Evolutionary conservation across 225 moss, liverwort and hornwort species (phyloP), one percentile per base, ranked within the genome.

Genomic region (Antitrichia curtipendula): DNA sequence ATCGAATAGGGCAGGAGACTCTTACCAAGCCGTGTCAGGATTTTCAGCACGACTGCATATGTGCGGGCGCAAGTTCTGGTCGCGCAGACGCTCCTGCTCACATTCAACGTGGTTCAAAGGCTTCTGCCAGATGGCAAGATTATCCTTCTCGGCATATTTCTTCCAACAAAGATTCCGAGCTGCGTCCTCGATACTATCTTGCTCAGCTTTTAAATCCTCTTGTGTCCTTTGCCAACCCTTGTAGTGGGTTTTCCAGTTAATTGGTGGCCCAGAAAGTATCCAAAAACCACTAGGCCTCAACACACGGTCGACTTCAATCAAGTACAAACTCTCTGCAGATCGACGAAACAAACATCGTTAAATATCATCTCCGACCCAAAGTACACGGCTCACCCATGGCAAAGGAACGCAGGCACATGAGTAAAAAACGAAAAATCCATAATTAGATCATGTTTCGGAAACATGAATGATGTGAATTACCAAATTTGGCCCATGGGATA

Each of bases 81-180:
- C 90, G 40, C 86, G 87, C 90, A 89, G 93, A 69, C 91, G 93
- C 71, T 76, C 89, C 88, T 89, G 88, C 80, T 91, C 94, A 86
- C 97, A 98, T 88, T 96, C 88, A 21, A 81, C 84, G 83, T 98
- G 98, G 91, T 98, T 98, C 59, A 92, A 68, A 12, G 97, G 97
- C 87, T 98, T 98, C 83, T 94, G 95, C 98, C 98, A 98, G 83
- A 98, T 95, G 59, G 97, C 98, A 78, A 98, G 90, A 82, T 98
- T 95, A 88, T 97, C 97, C 80, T 92, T 96, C 91, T 98, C 98
- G 57, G 92, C 90, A 81, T 91, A 87, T 86, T 98, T 98, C 89
- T 65, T 93, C 97, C 98, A 98, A 72, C 98, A 98, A 76, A 98
- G 95, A 72, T 92, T 92, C 70, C 69, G 92, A 85, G 98, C 98